Evolutionary conservation across 202 grass and related monocot species (phyloP).

Genomic region (Zoysia matrella): DNA sequence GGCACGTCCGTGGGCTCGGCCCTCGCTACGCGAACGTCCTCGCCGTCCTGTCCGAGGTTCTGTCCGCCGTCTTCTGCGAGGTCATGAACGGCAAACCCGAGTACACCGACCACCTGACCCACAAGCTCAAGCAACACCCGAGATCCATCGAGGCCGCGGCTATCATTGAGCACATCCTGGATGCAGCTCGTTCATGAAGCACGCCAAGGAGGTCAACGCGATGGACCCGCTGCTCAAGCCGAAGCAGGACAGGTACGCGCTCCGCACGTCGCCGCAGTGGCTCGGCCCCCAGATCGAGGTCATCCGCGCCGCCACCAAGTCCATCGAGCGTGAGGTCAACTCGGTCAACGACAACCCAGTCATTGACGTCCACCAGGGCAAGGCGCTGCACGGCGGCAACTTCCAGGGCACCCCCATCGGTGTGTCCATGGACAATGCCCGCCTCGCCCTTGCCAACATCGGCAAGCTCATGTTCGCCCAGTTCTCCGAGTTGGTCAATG

Average conservation of each 20-base stretch:
- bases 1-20: constrained; percentile 73
- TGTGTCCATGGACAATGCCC: too few relatives aligned
- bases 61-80: too few relatives aligned
- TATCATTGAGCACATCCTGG: constrained; percentile 4
- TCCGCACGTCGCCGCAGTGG: constrained; percentile 80
- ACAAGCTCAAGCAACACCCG: constrained; percentile 78
- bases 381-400: constrained; percentile 82
- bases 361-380: constrained; percentile 80
- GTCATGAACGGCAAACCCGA: background rate
- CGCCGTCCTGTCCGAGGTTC: too few relatives aligned
- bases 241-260: constrained; percentile 66
- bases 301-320: constrained; percentile 25
- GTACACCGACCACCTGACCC: constrained; percentile 73
- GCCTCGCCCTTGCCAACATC: too few relatives aligned
- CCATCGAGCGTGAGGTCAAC: too few relatives aligned
- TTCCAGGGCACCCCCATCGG: constrained; percentile 81
- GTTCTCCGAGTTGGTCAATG: too few relatives aligned
- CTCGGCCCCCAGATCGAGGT: constrained; percentile 81
- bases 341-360: constrained; percentile 31
- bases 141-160: constrained; percentile 68
- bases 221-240: constrained; percentile 62
- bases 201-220: constrained; percentile 32
- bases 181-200: too few relatives aligned
- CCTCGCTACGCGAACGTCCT: constrained; percentile 56
- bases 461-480: too few relatives aligned